phyloP scores from a whole-genome alignment of 2,329 filamentous ascomycete genomes.

The Fonsecaea pedrosoi region DNA sequence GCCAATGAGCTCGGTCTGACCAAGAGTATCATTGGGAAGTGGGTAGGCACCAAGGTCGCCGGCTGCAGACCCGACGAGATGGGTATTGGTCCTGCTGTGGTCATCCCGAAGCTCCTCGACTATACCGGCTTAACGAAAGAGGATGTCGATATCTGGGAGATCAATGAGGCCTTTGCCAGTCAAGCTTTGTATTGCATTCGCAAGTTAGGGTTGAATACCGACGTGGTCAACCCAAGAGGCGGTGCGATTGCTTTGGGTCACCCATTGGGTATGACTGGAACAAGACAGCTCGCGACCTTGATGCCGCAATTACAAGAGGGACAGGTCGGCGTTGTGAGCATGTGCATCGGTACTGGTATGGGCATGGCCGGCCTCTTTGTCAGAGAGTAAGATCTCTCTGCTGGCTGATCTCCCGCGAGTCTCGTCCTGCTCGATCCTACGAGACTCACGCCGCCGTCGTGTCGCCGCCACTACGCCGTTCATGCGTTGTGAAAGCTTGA shows the following conservation, averaged over 20 bases:
- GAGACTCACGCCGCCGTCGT: neutral
- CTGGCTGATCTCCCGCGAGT: too few species aligned
- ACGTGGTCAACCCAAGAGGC: constrained; percentile 86
- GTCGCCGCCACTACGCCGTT: neutral
- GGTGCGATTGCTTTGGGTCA: constrained; percentile 95
- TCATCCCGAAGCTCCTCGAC: constrained; percentile 80
- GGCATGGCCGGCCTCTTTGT: constrained; percentile 74
- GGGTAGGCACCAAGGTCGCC: constrained; percentile 75
- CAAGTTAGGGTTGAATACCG: constrained; percentile 62
- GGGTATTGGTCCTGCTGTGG: constrained; percentile 86
- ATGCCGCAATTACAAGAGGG: constrained; percentile 71
- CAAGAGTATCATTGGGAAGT: constrained; percentile 77
- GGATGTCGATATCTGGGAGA: constrained; percentile 87
- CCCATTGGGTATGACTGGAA: constrained; percentile 86
- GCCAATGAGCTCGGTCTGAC: constrained; percentile 75
- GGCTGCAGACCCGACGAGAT: constrained; percentile 91
- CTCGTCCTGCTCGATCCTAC: neutral
- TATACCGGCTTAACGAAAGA: constrained; percentile 69
- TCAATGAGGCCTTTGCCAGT: constrained; percentile 80
- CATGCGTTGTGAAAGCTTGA: neutral
- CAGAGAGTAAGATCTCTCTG: constrained; percentile 58
- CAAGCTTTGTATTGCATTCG: constrained; percentile 74
- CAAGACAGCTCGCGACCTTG: constrained; percentile 78
- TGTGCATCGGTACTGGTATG: constrained; percentile 88
- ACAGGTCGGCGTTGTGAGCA: constrained; percentile 83